phyloP scores from a whole-genome alignment of 176 grass and related monocot genomes.

The Poa annua region DNA sequence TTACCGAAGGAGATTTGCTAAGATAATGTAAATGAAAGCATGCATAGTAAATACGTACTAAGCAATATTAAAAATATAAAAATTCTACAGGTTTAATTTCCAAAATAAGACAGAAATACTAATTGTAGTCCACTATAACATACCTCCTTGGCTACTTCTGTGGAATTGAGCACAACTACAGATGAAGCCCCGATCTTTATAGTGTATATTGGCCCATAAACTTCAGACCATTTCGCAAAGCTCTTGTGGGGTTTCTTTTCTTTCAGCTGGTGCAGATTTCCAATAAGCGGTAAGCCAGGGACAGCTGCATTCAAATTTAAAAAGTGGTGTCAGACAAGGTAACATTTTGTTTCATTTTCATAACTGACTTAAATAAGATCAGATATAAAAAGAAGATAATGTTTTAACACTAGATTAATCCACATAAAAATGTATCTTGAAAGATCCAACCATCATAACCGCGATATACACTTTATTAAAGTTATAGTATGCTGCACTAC shows the following conservation, averaged over 20 bases:
- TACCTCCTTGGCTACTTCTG: constrained; percentile 85
- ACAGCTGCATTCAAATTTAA: constrained; percentile 56
- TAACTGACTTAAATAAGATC: neutral
- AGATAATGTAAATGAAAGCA: neutral
- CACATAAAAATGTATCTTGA: neutral
- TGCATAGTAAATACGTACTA: neutral
- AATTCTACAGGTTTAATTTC: neutral
- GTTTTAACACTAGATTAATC: neutral
- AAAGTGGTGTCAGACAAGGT: neutral
- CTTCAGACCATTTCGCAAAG: constrained; percentile 76
- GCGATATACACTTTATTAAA: neutral
- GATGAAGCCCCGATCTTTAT: constrained; percentile 62
- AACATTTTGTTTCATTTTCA: neutral
- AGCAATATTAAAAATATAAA: neutral
- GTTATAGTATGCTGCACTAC: neutral
- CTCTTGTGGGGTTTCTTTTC: constrained; percentile 78
- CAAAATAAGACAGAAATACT: too few relatives aligned
- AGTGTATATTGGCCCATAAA: constrained; percentile 78
- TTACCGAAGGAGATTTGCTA: neutral
- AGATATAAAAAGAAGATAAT: neutral
- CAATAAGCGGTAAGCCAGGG: constrained; percentile 76
- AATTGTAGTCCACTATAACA: too few relatives aligned
- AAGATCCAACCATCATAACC: neutral
- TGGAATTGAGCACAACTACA: constrained; percentile 78
- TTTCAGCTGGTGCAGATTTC: constrained; percentile 82